These are phyloP conservation scores for Cyphellophora europaea DNA, from an alignment of 2,329 filamentous ascomycete species.

Conservation along the genomic window DNA sequence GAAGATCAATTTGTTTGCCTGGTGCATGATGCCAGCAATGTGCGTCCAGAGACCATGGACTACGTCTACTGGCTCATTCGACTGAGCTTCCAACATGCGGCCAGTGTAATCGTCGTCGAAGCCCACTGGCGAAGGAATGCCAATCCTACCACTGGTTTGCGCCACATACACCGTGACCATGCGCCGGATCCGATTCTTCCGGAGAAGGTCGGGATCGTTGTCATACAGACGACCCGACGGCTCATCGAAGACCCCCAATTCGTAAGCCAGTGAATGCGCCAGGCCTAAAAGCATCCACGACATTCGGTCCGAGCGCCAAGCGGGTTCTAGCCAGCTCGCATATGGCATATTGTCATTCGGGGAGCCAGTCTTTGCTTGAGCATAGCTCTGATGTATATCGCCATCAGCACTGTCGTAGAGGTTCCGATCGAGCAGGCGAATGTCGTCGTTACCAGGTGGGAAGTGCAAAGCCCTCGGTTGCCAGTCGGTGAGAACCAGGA, in stretches of 20 bases:
- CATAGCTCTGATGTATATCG: constrained; percentile 36
- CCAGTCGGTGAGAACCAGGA: constrained; percentile 94
- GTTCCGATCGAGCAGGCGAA: constrained; percentile 56
- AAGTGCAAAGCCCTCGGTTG: constrained; percentile 92
- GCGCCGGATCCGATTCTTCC: constrained; percentile 73
- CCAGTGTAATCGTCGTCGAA: constrained; percentile 22
- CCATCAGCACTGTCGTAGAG: constrained; percentile 49
- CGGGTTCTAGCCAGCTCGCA: constrained; percentile 92
- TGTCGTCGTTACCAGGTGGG: constrained; percentile 61
- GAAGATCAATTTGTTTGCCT: constrained; percentile 82
- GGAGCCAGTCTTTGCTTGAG: constrained; percentile 8
- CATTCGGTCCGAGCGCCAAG: constrained; percentile 65
- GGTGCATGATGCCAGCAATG: constrained; percentile 85
- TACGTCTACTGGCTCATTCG: constrained; percentile 37
- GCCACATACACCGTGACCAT: constrained; percentile 85
- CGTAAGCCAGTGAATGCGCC: constrained; percentile 47
- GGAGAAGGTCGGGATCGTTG: constrained; percentile 62
- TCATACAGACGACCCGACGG: constrained; percentile 91
- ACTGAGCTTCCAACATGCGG: constrained; percentile 17
- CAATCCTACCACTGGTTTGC: constrained; percentile 84
- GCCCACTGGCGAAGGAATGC: constrained; percentile 79
- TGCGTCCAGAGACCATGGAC: constrained; percentile 83
- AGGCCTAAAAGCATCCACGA: constrained; percentile 52
- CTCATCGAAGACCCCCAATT: constrained; percentile 90
- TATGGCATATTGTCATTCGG: constrained; percentile 48